Percentiles rank a stretch among this genome's conserved stretches.
phyloP scores from a whole-genome alignment of 75 land plant species.

The Chamaecyparis obtusa region DNA sequence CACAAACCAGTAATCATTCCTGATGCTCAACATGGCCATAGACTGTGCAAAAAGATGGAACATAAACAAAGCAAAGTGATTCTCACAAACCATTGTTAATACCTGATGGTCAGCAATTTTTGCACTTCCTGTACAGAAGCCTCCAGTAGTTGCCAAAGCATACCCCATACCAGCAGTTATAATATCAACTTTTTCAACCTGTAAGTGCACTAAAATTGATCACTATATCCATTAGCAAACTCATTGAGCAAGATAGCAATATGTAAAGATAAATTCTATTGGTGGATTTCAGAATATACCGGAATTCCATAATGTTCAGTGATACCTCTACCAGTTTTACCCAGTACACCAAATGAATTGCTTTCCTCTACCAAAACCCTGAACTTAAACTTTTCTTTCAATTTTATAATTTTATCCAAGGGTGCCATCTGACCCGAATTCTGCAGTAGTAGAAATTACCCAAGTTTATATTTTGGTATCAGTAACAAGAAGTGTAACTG shows the following conservation, averaged over 20 bases:
- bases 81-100: background rate
- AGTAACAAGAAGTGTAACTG: background rate
- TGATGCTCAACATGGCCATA: background rate
- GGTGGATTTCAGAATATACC: conserved; percentile 36
- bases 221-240: background rate
- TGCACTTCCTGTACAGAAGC: conserved; percentile 94
- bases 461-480: background rate
- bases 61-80: background rate
- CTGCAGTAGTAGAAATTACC: conserved; percentile 32
- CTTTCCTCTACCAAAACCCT: conserved; percentile 90
- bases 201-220: background rate
- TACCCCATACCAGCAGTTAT: conserved; percentile 94
- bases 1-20: too few relatives aligned
- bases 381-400: conserved; percentile 87
- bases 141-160: conserved; percentile 91
- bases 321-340: conserved; percentile 85
- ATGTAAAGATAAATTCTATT: background rate
- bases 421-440: conserved; percentile 97
- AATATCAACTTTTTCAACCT: conserved; percentile 92
- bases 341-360: conserved; percentile 95
- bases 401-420: conserved; percentile 69
- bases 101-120: conserved; percentile 96
- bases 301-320: conserved; percentile 78
- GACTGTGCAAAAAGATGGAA: background rate
- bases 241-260: background rate